These are phyloP conservation scores for Secale cereale DNA, from an alignment of 176 grass and related monocot genomes.

Conservation along the genomic window DNA sequence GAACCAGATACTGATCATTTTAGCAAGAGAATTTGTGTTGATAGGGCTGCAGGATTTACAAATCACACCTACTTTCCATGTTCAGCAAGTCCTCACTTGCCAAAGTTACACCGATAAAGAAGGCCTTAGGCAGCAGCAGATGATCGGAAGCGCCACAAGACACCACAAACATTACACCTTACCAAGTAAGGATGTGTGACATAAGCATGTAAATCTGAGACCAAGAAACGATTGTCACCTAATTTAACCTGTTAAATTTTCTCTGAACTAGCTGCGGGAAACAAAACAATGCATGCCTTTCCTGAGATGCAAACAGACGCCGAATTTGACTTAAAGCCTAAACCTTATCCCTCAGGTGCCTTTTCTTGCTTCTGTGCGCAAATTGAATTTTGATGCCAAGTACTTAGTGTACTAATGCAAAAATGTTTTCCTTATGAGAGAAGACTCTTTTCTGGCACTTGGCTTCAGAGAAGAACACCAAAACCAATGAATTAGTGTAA, in stretches of 20 bases:
- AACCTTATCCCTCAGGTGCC: constrained; percentile 68
- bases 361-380: constrained; percentile 16
- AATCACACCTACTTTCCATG: constrained; percentile 25
- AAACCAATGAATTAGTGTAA: constrained; percentile 48
- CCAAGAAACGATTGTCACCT: background rate
- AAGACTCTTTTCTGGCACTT: constrained; percentile 96
- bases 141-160: constrained; percentile 46
- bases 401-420: constrained; percentile 13
- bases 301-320: constrained; percentile 47
- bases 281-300: constrained; percentile 46
- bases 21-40: background rate
- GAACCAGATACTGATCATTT: constrained; percentile 55
- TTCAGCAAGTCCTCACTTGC: constrained; percentile 75
- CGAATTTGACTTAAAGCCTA: constrained; percentile 47
- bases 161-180: constrained; percentile 88
- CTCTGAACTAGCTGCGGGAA: constrained; percentile 37
- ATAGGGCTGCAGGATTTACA: background rate
- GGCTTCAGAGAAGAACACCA: constrained; percentile 70
- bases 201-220: background rate
- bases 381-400: constrained; percentile 21
- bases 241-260: constrained; percentile 29
- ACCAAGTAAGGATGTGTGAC: constrained; percentile 55
- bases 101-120: constrained; percentile 94
- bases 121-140: constrained; percentile 78
- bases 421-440: constrained; percentile 35